Percentiles rank a stretch among this genome's conserved stretches.
Conservation (phyloP, 1,284 basidiomycete species). For the Ustilago lituana region DNA sequence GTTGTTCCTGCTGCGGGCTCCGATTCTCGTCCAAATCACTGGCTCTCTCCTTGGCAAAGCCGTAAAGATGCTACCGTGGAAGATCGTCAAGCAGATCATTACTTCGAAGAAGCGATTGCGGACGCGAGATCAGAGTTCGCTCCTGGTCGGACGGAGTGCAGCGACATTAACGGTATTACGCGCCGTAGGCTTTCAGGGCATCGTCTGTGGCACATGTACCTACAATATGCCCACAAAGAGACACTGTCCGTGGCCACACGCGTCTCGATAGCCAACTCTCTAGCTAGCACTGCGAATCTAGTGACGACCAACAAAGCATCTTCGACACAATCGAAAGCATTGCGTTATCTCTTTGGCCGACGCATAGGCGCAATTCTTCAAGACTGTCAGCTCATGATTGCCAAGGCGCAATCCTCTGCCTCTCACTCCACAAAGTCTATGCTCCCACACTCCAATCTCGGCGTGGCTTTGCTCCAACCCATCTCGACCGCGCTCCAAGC, state of each 20-base stretch:
- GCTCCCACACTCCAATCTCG: conserved; percentile 5
- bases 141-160: conserved; percentile 1
- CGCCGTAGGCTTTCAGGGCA: conserved; percentile 14
- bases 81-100: background rate
- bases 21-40: conserved; percentile 6
- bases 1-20: background rate
- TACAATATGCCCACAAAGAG: conserved; percentile 23
- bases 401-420: background rate
- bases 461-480: conserved; percentile 16
- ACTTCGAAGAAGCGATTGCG: conserved; percentile 3
- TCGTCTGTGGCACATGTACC: conserved; percentile 25
- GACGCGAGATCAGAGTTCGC: conserved; percentile 4
- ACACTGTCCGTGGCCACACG: conserved; percentile 7
- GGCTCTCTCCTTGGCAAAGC: conserved; percentile 15
- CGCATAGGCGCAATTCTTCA: conserved; percentile 31
- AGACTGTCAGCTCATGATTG: conserved; percentile 13
- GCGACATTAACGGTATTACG: conserved; percentile 11
- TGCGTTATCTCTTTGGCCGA: conserved; percentile 22
- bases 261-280: conserved; percentile 9
- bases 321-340: conserved; percentile 9
- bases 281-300: conserved; percentile 6
- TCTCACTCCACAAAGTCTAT: too few relatives aligned
- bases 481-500: conserved; percentile 20
- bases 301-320: conserved; percentile 17
- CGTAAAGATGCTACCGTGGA: background rate